A percentile compares a stretch with the other conserved stretches of the same genome.
These are phyloP conservation scores for Daldinia grandis DNA, from an alignment of 495 filamentous ascomycete species.

Conservation along the genomic window DNA sequence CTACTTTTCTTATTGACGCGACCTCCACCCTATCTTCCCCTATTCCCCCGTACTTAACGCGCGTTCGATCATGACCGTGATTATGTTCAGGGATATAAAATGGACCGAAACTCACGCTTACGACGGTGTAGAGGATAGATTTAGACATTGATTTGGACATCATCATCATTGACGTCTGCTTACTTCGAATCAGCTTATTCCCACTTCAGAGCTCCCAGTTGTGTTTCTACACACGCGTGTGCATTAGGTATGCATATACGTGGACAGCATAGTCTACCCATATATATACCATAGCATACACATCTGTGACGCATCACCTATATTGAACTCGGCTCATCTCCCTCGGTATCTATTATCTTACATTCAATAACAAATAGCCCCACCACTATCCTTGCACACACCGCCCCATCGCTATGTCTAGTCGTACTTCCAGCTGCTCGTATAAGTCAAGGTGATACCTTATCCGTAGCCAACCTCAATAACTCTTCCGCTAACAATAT, in stretches of 20 bases:
- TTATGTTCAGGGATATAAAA: conserved; percentile 26
- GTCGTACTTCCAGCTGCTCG: conserved; percentile 1
- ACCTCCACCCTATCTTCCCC: conserved; percentile 11
- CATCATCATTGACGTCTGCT: background rate
- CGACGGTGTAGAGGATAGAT: background rate
- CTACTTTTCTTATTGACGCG: conserved; percentile 35
- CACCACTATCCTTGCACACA: background rate
- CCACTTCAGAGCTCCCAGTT: background rate
- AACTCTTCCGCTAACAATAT: conserved; percentile 1
- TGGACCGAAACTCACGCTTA: background rate
- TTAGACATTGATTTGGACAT: background rate
- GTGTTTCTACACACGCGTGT: conserved; percentile 3
- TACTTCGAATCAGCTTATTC: background rate
- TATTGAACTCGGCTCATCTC: background rate
- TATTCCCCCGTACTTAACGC: background rate
- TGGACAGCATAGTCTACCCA: background rate
- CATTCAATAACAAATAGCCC: background rate
- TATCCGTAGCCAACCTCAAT: background rate
- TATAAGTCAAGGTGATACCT: conserved; percentile 25
- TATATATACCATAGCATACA: background rate
- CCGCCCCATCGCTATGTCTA: background rate
- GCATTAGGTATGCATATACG: background rate
- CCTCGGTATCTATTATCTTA: background rate
- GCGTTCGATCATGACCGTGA: conserved; percentile 29
- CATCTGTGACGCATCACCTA: background rate